Base-by-base conservation (phyloP, 2,329 filamentous ascomycete genomes). In the Paraconiothyrium sp. region DNA sequence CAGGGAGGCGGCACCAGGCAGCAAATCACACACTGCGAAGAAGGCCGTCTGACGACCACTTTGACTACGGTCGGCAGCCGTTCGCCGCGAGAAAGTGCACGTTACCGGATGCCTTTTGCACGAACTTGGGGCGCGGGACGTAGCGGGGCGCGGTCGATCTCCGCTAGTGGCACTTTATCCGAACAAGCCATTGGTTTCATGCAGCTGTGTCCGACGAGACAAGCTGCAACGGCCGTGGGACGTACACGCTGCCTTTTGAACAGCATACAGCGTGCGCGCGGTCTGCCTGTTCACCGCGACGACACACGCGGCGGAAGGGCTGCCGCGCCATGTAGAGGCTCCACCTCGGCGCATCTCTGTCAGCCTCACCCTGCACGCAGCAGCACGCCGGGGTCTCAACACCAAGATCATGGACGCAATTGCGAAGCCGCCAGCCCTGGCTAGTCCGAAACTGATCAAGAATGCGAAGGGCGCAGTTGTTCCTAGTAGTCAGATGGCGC, bases 381-480 rank as follows among this genome's bases (percentile, higher is more conserved):
- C 44, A 11, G 20, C 13, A 50, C 30, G 30, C 34, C 20, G 35
- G 35, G 43, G 27, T 11, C 50, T 27, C 50, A 54, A 54, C 50
- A 14, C 20, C 35, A 6, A 43, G 22, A 72, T 41, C 67, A 80
- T 80, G 78, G 78, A 80, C 66, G 76, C 77, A 54, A 77, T 78
- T 49, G 76, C 75, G n/a, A 81, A 81, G 61, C 73, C 77, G 62
- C 74, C 67, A 66, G 67, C 71, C 62, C 72, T 80, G 62, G 76
- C 80, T 58, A 78, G 80, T 64, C 80, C 81, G 62, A 82, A 82
- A 70, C 70, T 82, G 46, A 66, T 75, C 20, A 82, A 82, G 72
- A 79, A 78, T 68, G 70, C 74, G n/a, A 80, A 80, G 65, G 76
- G 76, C 59, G 75, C 76, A 24, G 74, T 78, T 27, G 72, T 79